phyloP scores from a whole-genome alignment of 768 basidiomycete species.

The Boletus vinaceobasis region DNA sequence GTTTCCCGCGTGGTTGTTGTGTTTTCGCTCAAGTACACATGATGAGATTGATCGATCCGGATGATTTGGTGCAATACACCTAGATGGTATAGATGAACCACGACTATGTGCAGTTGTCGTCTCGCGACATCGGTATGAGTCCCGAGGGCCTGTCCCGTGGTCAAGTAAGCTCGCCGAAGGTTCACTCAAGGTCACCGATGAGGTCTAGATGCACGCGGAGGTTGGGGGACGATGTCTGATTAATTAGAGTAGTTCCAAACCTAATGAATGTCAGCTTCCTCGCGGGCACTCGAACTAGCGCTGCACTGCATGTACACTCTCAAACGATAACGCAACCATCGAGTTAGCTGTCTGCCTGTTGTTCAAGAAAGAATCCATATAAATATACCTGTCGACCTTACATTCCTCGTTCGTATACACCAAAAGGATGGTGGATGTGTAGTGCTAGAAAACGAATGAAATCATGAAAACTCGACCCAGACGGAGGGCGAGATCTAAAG shows the following conservation, averaged over 20 bases:
- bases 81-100: not conserved
- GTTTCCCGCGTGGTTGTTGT: not conserved
- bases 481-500: too few species aligned
- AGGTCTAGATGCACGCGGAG: too few species aligned
- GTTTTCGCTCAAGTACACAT: not conserved
- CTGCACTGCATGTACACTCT: too few species aligned
- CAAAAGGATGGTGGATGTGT: not conserved
- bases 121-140: not conserved
- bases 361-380: not conserved
- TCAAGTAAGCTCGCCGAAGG: not conserved
- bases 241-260: not conserved
- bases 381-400: constrained; percentile 5
- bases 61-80: not conserved
- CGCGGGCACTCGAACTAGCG: not conserved
- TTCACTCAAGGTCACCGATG: too few species aligned
- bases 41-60: too few species aligned
- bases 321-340: not conserved
- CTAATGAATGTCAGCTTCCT: not conserved
- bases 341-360: not conserved
- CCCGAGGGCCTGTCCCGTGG: not conserved
- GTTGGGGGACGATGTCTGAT: not conserved
- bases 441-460: not conserved
- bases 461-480: not conserved
- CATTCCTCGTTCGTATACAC: constrained; percentile 7
- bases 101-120: not conserved